Base-by-base conservation (phyloP, 2,329 filamentous ascomycete species). In the Aureobasidium sp. region DNA sequence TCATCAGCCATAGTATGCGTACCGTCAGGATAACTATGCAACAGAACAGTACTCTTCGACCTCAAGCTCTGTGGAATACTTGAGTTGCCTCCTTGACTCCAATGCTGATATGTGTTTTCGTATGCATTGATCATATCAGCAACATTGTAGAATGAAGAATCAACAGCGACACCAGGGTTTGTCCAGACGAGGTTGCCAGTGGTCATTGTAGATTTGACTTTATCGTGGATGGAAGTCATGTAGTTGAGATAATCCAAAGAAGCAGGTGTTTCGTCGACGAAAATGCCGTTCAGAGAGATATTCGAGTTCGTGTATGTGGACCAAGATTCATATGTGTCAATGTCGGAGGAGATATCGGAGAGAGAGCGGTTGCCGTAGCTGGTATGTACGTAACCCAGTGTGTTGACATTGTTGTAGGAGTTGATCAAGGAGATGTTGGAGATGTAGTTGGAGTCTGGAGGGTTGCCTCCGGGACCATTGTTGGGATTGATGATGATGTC, bases 311-410 rank as follows among this genome's bases (percentile, higher is more conserved):
- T 27, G 48, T 60, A 51, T 34, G 45, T 66, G 60, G 42, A 57
- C 65, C 65, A 66, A 2, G 41, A 32, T 47, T 64, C 62, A 59
- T 67, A 70, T 3, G 64, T 57, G 41, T 64, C 61, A 29, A 70
- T 66, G 27, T 66, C 63, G 10, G 62, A 62, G 5, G 51, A 36
- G 39, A 67, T 50, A 16, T 65, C 66, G 39, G 66, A 66, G 53
- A 69, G 62, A 32, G 50, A 65, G 14, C 63, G 63, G 2, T 65
- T 64, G 42, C 68, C 65, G 45, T 64, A 68, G 59, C 51, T 67
- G 10, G 67, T 67, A 64, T 69, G 68, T 3, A 72, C 65, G 64
- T 72, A 71, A 16, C 63, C 70, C 44, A 69, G 65, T 29, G 67
- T 63, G 34, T 67, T 53, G 59, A 68, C 65, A 64, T 71, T 72